These are phyloP conservation scores for Blastobotrys mokoenaii DNA, from an alignment of 805 yeast genomes.

Conservation along the genomic window DNA sequence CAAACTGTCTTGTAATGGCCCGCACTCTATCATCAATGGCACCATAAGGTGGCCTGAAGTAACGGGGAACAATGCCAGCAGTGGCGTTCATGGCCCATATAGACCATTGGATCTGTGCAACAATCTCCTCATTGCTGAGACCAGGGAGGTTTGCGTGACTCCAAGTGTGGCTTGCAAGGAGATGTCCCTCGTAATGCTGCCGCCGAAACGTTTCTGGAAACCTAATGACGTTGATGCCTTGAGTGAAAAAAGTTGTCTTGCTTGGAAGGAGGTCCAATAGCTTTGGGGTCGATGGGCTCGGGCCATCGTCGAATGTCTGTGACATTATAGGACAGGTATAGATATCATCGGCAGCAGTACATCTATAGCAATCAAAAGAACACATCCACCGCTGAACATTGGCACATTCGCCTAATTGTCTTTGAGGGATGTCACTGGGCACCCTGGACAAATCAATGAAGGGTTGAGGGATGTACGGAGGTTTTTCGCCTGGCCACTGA, in stretches of 20 bases:
- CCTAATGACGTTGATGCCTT: conserved; percentile 73
- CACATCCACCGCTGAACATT: conserved; percentile 45
- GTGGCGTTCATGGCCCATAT: conserved; percentile 98
- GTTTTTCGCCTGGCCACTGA: conserved; percentile 80
- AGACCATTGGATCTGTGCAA: conserved; percentile 90
- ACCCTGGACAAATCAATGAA: conserved; percentile 51
- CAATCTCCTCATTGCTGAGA: conserved; percentile 67
- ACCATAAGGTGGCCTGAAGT: conserved; percentile 96
- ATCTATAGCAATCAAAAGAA: conserved; percentile 79
- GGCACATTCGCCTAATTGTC: conserved; percentile 46
- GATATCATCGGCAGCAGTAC: conserved; percentile 69
- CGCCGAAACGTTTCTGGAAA: conserved; percentile 64
- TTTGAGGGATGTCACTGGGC: conserved; percentile 35
- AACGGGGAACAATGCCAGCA: conserved; percentile 74
- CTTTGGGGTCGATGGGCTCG: conserved; percentile 59
- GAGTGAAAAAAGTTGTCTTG: conserved; percentile 72
- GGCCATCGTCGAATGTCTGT: conserved; percentile 96
- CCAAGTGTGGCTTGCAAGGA: conserved; percentile 89
- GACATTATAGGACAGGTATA: conserved; percentile 64
- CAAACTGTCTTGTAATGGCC: conserved; percentile 70
- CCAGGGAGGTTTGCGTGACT: conserved; percentile 78
- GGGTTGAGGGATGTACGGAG: conserved; percentile 80
- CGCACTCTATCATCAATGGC: conserved; percentile 86
- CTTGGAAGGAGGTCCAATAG: conserved; percentile 46
- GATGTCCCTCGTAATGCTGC: conserved; percentile 56